These are phyloP conservation scores for Arthrocladium fulminans DNA, from an alignment of 2,329 filamentous ascomycete species.

Conservation along the genomic window DNA sequence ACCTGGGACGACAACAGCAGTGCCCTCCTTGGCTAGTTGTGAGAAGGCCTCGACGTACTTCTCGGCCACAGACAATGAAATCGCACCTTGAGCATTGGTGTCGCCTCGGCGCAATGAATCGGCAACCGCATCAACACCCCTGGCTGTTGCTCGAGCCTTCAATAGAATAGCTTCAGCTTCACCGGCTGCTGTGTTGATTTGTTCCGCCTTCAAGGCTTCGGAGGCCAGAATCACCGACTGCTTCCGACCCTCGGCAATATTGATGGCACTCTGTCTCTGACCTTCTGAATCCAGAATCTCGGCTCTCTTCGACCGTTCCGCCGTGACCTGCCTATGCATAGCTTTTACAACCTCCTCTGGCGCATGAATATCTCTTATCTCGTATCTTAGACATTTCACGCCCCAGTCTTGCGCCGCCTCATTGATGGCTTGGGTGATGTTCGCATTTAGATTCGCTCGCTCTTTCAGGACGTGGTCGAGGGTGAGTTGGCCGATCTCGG, in stretches of 20 bases:
- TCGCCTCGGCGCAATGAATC: constrained; percentile 63
- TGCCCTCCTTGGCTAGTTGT: constrained; percentile 88
- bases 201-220: constrained; percentile 78
- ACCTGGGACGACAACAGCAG: constrained; percentile 87
- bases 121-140: constrained; percentile 80
- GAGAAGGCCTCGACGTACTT: constrained; percentile 96
- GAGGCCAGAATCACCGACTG: constrained; percentile 94
- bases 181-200: constrained; percentile 86
- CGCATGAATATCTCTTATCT: constrained; percentile 96
- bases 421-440: constrained; percentile 98
- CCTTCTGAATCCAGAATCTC: constrained; percentile 97
- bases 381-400: constrained; percentile 89
- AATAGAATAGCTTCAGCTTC: constrained; percentile 89
- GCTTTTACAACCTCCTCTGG: constrained; percentile 87
- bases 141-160: constrained; percentile 75
- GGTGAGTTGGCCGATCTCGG: constrained; percentile 90
- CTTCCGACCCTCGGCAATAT: constrained; percentile 95
- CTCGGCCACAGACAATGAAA: constrained; percentile 84
- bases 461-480: constrained; percentile 98
- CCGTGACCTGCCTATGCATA: constrained; percentile 97
- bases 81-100: constrained; percentile 67
- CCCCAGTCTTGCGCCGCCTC: constrained; percentile 96
- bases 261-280: constrained; percentile 94
- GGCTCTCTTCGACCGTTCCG: constrained; percentile 91
- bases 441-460: constrained; percentile 87